Evolutionary conservation across 1,139 yeast genomes (phyloP), one percentile per base, ranked within the genome.

Genomic region (Debaryomycetaceae sp.): DNA sequence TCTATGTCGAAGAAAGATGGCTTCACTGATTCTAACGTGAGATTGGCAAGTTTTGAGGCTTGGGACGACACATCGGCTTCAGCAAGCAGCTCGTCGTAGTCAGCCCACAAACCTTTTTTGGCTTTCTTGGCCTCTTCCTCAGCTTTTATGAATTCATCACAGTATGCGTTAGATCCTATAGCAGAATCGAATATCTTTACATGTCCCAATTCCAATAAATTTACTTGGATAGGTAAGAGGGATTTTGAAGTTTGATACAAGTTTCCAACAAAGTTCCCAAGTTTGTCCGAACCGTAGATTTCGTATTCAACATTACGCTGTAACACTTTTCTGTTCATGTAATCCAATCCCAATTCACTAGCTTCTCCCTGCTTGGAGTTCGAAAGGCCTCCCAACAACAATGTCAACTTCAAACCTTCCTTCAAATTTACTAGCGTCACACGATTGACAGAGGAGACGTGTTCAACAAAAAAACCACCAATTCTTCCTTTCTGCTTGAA

Each of bases 211-310:
- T 75, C 75, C 49, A 86, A 71, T 45, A 89, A 69, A n/a, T 70
- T 63, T 5, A 76, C 68, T 55, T 87, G 90, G 45, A 85, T 73
- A 11, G 95, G 90, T 24, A 54, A 49, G 33, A 67, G 60, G 23
- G 74, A 67, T 41, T 75, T 74, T 6, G 80, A 75, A 23, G 78
- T 78, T 11, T 80, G 59, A 58, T 69, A 85, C 43, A 87, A 57
- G 55, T 84, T 80, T 42, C 96, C 95, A 59, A 87, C 80, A 55
- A 88, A 89, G 0, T 87, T 87, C 47, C 96, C 96, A 48, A 84
- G 74, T 58, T 83, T 86, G 61, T 89, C 97, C 45, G 79, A 77
- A 48, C 80, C 84, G 51, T 80, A 79, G 24, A 88, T 77, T 45
- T 84, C 84, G 52, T 88, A 72, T 52, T 79, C 83, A 40, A 87